Conservation (phyloP, 495 filamentous ascomycete species). For the Bacidia rubella region DNA sequence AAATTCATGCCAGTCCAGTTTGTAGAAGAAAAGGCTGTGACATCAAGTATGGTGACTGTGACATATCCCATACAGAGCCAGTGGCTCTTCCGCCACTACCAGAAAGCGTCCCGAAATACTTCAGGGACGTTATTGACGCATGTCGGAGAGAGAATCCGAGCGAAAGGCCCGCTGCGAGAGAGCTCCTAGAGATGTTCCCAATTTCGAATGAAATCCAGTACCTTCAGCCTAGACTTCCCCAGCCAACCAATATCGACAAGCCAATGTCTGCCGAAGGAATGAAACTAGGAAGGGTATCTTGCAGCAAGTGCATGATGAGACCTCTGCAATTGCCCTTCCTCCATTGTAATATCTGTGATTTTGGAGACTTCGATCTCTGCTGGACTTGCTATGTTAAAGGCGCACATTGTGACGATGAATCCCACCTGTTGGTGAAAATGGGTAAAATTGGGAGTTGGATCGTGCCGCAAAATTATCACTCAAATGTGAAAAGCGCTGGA, state of each 20-base stretch:
- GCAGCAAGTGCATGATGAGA: no score
- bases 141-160: not conserved
- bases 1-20: not conserved
- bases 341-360: not conserved
- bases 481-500: not conserved
- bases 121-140: not conserved
- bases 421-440: not conserved
- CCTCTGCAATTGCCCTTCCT: no score
- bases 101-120: not conserved
- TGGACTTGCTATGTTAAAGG: not conserved
- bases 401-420: not conserved
- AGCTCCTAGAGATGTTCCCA: not conserved
- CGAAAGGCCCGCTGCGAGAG: not conserved
- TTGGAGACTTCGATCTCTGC: not conserved
- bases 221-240: no score
- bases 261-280: no score
- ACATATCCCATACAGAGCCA: not conserved
- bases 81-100: not conserved
- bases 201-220: not conserved
- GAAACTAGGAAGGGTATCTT: no score
- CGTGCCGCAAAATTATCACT: not conserved
- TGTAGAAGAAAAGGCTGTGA: not conserved
- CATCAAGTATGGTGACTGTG: not conserved
- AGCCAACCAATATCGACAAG: no score
- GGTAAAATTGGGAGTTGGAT: not conserved